A percentile compares a stretch with the other conserved stretches of the same genome.
phyloP scores from a whole-genome alignment of 2,329 filamentous ascomycete species.

The Shiraia bambusicola region DNA sequence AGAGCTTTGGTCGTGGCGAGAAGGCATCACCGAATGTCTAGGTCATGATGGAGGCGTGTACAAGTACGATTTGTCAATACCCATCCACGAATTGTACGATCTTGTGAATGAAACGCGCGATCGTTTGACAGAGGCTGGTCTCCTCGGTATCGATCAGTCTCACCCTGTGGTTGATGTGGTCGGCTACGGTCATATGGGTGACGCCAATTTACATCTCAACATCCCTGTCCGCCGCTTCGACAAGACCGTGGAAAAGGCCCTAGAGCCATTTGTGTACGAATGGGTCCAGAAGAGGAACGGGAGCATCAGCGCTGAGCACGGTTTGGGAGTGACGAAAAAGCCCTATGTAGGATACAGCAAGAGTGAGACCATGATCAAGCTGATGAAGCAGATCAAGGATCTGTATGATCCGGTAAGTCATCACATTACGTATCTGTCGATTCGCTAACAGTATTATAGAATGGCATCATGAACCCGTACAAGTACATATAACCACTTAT shows the following conservation, averaged over 20 bases:
- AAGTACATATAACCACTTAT: constrained; percentile 70
- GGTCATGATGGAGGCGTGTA: constrained; percentile 93
- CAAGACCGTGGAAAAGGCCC: constrained; percentile 77
- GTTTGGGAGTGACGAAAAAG: constrained; percentile 92
- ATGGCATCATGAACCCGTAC: constrained; percentile 98
- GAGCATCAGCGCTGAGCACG: constrained; percentile 96
- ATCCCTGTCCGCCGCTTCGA: constrained; percentile 80
- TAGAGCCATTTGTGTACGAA: constrained; percentile 97
- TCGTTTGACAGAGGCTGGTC: constrained; percentile 69
- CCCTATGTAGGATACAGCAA: constrained; percentile 92
- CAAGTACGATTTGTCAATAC: constrained; percentile 98
- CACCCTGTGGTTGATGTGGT: constrained; percentile 86
- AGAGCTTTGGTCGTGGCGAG: constrained; percentile 86
- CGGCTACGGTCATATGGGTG: constrained; percentile 97
- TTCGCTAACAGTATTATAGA: constrained; percentile 55
- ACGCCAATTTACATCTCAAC: constrained; percentile 93
- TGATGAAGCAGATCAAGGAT: constrained; percentile 96
- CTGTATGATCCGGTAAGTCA: constrained; percentile 86
- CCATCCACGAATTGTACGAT: constrained; percentile 80
- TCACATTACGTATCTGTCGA: not conserved
- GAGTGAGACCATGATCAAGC: constrained; percentile 77
- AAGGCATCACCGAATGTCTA: constrained; percentile 86
- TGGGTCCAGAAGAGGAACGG: constrained; percentile 88
- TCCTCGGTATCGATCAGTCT: constrained; percentile 71
- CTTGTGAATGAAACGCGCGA: constrained; percentile 83